These are phyloP conservation scores for Phanerochaete carnosa DNA, from an alignment of 768 basidiomycete species.

Conservation along the genomic window DNA sequence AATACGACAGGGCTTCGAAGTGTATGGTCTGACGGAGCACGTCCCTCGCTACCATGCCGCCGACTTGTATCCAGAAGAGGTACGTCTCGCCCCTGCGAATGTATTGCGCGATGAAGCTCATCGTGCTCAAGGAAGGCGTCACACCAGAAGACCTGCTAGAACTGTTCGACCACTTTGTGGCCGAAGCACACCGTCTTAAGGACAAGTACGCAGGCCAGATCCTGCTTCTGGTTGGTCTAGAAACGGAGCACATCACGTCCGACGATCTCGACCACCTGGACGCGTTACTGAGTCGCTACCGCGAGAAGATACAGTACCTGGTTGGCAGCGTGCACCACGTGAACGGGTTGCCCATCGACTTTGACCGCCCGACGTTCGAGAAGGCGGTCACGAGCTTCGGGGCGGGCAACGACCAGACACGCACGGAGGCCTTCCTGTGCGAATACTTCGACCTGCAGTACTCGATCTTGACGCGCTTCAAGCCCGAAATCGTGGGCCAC, in stretches of 20 bases:
- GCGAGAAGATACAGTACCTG: slow-evolving; percentile 71
- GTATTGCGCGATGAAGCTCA: background rate
- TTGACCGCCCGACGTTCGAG: slow-evolving; percentile 72
- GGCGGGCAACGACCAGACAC: slow-evolving; percentile 21
- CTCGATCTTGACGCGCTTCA: slow-evolving; percentile 61
- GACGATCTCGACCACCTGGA: slow-evolving; percentile 60
- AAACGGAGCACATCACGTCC: slow-evolving; percentile 84
- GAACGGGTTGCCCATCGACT: slow-evolving; percentile 85
- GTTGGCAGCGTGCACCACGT: slow-evolving; percentile 96
- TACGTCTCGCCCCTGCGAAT: slow-evolving; percentile 30
- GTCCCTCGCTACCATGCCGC: slow-evolving; percentile 77
- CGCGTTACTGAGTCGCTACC: slow-evolving; percentile 44
- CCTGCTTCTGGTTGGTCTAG: slow-evolving; percentile 80
- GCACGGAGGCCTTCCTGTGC: slow-evolving; percentile 47
- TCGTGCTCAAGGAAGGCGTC: slow-evolving; percentile 46
- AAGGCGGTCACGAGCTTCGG: slow-evolving; percentile 45
- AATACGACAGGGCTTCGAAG: slow-evolving; percentile 69
- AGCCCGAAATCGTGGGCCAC: slow-evolving; percentile 90
- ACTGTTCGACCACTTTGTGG: slow-evolving; percentile 73
- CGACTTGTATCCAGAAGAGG: slow-evolving; percentile 97
- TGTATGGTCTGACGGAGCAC: slow-evolving; percentile 91
- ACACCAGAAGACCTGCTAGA: slow-evolving; percentile 45
- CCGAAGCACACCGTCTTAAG: slow-evolving; percentile 79
- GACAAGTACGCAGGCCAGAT: slow-evolving; percentile 58
- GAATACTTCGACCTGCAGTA: slow-evolving; percentile 87